These are phyloP conservation scores for Westerdykella aurantiaca DNA, from an alignment of 2,329 filamentous ascomycete species.

Conservation along the genomic window DNA sequence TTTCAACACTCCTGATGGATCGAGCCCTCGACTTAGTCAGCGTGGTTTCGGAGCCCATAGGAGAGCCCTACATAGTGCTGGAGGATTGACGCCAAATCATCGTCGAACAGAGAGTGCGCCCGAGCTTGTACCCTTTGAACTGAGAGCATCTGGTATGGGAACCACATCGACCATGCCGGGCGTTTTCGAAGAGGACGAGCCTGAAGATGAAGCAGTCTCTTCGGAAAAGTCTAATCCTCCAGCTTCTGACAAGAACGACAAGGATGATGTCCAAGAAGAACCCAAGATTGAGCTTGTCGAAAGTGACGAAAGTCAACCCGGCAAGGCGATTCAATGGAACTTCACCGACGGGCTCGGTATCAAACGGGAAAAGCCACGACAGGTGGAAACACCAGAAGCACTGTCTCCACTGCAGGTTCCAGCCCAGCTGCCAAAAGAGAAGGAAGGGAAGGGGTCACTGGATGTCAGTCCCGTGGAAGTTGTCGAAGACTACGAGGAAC, in stretches of 20 bases:
- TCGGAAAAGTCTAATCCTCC: constrained; percentile 7
- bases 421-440: not conserved
- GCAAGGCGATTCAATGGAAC: constrained; percentile 41
- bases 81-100: constrained; percentile 70
- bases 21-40: constrained; percentile 51
- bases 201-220: constrained; percentile 47
- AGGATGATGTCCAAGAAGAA: constrained; percentile 34
- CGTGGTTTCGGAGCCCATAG: constrained; percentile 43
- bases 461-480: constrained; percentile 38
- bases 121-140: constrained; percentile 70
- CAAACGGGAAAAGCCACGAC: constrained; percentile 16
- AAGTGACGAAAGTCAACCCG: constrained; percentile 35
- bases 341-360: constrained; percentile 38
- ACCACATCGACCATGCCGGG: constrained; percentile 74
- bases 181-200: constrained; percentile 78
- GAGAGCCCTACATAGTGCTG: constrained; percentile 70
- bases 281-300: constrained; percentile 45
- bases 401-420: constrained; percentile 23
- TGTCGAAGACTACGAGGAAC: constrained; percentile 45
- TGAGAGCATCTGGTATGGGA: constrained; percentile 42
- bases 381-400: constrained; percentile 13
- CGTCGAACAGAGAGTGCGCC: constrained; percentile 75
- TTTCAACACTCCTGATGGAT: constrained; percentile 75
- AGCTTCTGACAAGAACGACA: constrained; percentile 18
- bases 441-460: constrained; percentile 8